Base-by-base conservation (phyloP, 768 basidiomycete genomes). In the Steccherinum ochraceum region DNA sequence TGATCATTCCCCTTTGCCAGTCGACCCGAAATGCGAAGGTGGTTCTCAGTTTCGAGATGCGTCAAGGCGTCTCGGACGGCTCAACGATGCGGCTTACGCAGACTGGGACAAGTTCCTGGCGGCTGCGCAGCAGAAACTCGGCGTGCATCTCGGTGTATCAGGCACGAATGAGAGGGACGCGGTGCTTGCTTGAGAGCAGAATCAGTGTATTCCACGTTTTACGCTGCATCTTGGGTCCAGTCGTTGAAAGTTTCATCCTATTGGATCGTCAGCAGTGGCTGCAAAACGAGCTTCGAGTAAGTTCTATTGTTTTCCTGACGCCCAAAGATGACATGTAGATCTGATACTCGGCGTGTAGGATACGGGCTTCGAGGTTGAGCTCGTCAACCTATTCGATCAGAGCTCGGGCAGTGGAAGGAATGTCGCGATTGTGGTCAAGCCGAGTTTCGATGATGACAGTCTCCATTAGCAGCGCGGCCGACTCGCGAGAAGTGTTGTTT, bases 341-440 rank as follows among this genome's bases (percentile, higher is more conserved):
- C n/a, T n/a, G n/a, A n/a, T n/a, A n/a, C n/a, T n/a, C n/a, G n/a
- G n/a, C 16, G 16, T 20, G 3, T 25, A 60, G 59, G 54, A 40
- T 24, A 50, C 48, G 13, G 46, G 45, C 5, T 45, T 59, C 52
- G 35, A 56, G 2, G 72, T 78, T 18, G 69, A 74, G 24, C 58
- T 79, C 19, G 70, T 87, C 2, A 88, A 86, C 62, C 60, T 90
- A 40, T 89, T 90, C 53, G 83, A 88, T 58, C 87, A 89, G 63
- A 69, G 71, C 3, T 76, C 75, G 2, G 86, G 84, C 41, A 89
- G 87, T 62, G 85, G 81, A 44, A 68, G 87, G 58, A 89, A 89
- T 63, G 69, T 86, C 50, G 85, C 79, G 5, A 69, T 88, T 26
- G 67, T 84, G 44, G 50, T 63, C 16, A 27, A 35, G 7, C 30